These are phyloP conservation scores for Citeromyces matritensis DNA, from an alignment of 805 yeast species.

Conservation along the genomic window DNA sequence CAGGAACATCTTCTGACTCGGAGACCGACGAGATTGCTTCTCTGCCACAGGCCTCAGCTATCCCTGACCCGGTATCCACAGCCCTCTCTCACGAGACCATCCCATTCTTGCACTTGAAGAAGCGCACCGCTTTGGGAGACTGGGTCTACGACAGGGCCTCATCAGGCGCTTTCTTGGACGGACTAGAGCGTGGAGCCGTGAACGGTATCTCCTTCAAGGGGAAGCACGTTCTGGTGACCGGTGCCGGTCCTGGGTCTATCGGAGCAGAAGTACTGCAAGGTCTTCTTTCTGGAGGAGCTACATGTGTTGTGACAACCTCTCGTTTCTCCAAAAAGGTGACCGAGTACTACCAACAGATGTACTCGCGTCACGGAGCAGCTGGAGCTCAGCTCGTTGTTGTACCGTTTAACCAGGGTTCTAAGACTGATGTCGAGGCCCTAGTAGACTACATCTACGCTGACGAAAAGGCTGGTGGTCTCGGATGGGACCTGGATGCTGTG, in stretches of 20 bases:
- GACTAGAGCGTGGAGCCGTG: conserved; percentile 85
- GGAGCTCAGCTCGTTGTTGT: conserved; percentile 91
- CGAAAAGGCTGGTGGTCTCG: conserved; percentile 77
- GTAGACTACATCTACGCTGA: conserved; percentile 76
- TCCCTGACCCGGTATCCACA: conserved; percentile 60
- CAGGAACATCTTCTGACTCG: conserved; percentile 23
- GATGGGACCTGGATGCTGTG: conserved; percentile 94
- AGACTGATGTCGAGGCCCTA: conserved; percentile 80
- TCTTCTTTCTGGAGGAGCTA: conserved; percentile 93
- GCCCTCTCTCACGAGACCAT: conserved; percentile 69
- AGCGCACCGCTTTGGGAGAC: conserved; percentile 49
- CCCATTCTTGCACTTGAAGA: conserved; percentile 89
- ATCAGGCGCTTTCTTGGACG: conserved; percentile 71
- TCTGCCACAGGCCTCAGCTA: conserved; percentile 56
- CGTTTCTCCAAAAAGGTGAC: conserved; percentile 89
- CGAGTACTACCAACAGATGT: conserved; percentile 88
- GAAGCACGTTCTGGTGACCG: conserved; percentile 84
- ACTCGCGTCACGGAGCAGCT: conserved; percentile 83
- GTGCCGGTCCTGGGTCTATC: conserved; percentile 98
- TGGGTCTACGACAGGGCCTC: conserved; percentile 79
- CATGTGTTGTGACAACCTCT: conserved; percentile 91
- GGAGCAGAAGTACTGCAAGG: conserved; percentile 97
- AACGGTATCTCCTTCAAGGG: conserved; percentile 86
- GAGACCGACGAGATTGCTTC: conserved; percentile 58
- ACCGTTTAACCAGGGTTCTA: conserved; percentile 97